Base-by-base conservation (phyloP, 441 rosid genomes). In the Rhodomyrtus psidioides region DNA sequence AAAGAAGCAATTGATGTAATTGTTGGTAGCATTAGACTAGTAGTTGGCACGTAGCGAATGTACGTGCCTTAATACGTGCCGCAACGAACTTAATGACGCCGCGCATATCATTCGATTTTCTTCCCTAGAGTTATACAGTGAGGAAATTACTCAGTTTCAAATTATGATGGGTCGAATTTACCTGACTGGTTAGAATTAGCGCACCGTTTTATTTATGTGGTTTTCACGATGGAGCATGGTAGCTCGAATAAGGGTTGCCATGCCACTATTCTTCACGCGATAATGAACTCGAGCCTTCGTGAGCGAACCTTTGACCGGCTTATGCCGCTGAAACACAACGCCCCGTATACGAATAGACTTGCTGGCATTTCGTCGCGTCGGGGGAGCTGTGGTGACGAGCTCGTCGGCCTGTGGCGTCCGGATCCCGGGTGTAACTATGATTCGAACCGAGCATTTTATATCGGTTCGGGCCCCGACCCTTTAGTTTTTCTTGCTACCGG, bases 171-270 rank as follows among this genome's bases (percentile, higher is more conserved):
- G 3, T 21, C 2, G n/a, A 34, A 34, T 21, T 19, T 34, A 34
- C 5, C n/a, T 2, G 5, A 65, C 0, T 1, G 2, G 8, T 10
- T 3, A 21, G 8, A 34, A 19, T 21, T 2, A 65, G 2, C 1
- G 2, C 30, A 2, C 17, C 21, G 0, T 30, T 19, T 44, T 34
- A 2, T 65, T 34, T 9, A 2, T 7, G 15, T 2, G 26, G 1
- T 34, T 65, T 14, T 34, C 10, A 9, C 12, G 14, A 65, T 34
- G 4, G 46, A 34, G 76, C 7, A 34, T 4, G 46, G 26, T 34
- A 34, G 76, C 46, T 21, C 75, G 9, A 62, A 62, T 17, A 2
- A 65, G 14, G 76, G 46, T 21, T 2, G 26, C 14, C 76, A 34
- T 2, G 26, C 14, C 46, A 34, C 3, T 2, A 3, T 17, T 7